Base-by-base conservation (phyloP, 2,329 filamentous ascomycete genomes). In the Xylaria sp. region DNA sequence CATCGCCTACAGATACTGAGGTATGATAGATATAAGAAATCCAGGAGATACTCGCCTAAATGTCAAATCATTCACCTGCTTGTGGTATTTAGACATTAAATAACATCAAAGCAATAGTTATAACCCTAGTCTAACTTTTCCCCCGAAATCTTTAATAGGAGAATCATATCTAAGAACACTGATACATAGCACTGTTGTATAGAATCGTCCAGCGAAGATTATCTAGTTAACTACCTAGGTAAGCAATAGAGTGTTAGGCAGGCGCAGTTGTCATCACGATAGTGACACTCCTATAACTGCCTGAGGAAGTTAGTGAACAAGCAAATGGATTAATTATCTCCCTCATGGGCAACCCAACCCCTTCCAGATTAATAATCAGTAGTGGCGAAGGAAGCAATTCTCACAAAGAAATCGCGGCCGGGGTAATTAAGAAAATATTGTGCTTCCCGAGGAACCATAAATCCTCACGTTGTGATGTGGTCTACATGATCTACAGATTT, bases 61-160 rank as follows among this genome's bases (percentile, higher is more conserved):
- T 15, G 7, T 33, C 29, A n/a, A 27, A 7, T 42, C 27, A 22
- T 33, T 44, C n/a, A 42, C 5, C 7, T 49, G 22, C 31, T 49
- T 25, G 61, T 63, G 42, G 50, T 57, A 57, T 58, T 29, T 22
- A 55, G 4, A 17, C 44, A n/a, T 10, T 36, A 38, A 53, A 36
- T 17, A 36, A 47, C 45, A 33, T 53, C 4, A 22, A 29, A 22
- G 20, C 44, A 22, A 58, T 27, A 29, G 36, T 31, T 31, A 22
- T 22, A 39, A 44, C 31, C 20, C 15, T 7, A 9, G 5, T 15
- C 42, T 25, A 7, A 39, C 29, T 25, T 38, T 39, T 11, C 13
- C 3, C 27, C n/a, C 27, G 5, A 15, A 25, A 3, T 50, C 9
- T 27, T 13, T 50, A 20, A 29, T 29, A 33, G 20, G 29, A 22